Conservation (phyloP, 148 eudicot genomes). For the Cornus kousa region DNA sequence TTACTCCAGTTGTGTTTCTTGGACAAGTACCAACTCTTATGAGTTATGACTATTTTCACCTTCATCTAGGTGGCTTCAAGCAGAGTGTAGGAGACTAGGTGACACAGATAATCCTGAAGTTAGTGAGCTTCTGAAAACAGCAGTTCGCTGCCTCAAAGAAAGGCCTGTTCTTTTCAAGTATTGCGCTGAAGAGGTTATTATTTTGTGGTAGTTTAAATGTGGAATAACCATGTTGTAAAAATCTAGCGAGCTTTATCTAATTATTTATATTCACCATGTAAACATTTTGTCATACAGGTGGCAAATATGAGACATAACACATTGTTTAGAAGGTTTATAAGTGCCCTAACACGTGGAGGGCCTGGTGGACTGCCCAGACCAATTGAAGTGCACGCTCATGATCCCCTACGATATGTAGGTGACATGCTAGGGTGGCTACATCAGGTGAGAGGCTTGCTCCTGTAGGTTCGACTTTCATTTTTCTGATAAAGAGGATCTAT, state of each 20-base stretch:
- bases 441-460: constrained; percentile 52
- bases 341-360: constrained; percentile 99
- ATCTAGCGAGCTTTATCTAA: constrained; percentile 1
- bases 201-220: constrained; percentile 8
- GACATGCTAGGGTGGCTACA: constrained; percentile 99
- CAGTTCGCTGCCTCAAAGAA: constrained; percentile 96
- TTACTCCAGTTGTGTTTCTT: not conserved
- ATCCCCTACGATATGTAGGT: constrained; percentile 95
- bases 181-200: constrained; percentile 94
- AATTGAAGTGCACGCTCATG: constrained; percentile 99
- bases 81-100: constrained; percentile 86
- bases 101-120: constrained; percentile 98
- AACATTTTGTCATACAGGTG: constrained; percentile 42
- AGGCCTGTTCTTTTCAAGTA: constrained; percentile 98
- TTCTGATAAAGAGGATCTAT: not conserved
- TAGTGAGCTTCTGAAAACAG: constrained; percentile 74
- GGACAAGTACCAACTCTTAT: not conserved
- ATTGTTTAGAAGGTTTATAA: constrained; percentile 88
- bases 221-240: not conserved
- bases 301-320: constrained; percentile 99
- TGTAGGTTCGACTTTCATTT: not conserved
- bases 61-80: constrained; percentile 86
- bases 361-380: constrained; percentile 99
- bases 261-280: not conserved
- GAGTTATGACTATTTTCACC: constrained; percentile 5